A percentile compares a stretch with the other conserved stretches of the same genome.
phyloP scores from a whole-genome alignment of 2,329 filamentous ascomycete genomes.

The Fusarium pseudocircinatum region DNA sequence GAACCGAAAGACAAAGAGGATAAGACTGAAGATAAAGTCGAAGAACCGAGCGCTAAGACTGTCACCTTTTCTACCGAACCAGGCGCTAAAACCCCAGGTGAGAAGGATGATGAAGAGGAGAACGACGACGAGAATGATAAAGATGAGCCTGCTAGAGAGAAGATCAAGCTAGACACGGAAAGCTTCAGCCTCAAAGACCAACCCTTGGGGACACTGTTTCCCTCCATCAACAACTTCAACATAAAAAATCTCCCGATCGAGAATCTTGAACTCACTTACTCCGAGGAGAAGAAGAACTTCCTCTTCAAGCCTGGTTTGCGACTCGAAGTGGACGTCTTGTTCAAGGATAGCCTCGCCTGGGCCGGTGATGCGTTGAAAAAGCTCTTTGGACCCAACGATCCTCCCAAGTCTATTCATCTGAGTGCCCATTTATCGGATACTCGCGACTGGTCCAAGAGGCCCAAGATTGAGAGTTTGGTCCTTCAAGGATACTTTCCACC shows the following conservation, averaged over 20 bases:
- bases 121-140: accelerated
- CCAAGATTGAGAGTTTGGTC: neutral
- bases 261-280: neutral
- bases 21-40: neutral
- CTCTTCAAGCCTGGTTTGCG: neutral
- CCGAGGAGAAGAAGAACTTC: neutral
- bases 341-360: neutral
- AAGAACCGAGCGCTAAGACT: too few relatives aligned
- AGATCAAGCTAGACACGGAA: neutral
- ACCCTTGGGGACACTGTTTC: neutral
- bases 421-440: neutral
- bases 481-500: neutral
- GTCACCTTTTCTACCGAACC: too few relatives aligned
- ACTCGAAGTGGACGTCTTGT: neutral
- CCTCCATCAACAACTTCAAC: neutral
- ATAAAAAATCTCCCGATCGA: accelerated
- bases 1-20: neutral
- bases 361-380: accelerated
- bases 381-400: neutral
- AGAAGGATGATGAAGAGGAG: accelerated
- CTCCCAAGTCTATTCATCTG: neutral
- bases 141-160: neutral
- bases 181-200: neutral
- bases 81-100: too few relatives aligned
- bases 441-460: neutral